Evolutionary conservation across 1,139 yeast species (phyloP), one percentile per base, ranked within the genome.

Genomic region (Candida frijolesensis): DNA sequence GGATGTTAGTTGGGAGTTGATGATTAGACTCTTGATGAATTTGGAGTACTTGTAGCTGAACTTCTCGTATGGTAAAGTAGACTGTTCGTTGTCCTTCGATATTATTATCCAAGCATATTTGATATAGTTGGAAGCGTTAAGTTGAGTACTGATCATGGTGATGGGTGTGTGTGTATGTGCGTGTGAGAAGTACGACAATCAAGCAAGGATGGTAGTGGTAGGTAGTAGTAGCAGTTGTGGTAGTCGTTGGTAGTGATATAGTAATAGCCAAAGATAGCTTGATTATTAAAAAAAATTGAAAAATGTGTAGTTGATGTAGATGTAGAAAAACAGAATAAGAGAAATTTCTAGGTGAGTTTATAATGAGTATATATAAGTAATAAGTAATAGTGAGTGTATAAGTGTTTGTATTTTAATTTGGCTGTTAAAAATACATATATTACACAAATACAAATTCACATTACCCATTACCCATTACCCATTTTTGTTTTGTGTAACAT

Each of bases 1-100:
- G 4, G 58, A 49, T 4, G 70, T 51, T 38, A 73, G 54, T 54
- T 72, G 76, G 14, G 74, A 67, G 46, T 65, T 61, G 45, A 59
- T 52, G 10, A 69, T 59, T 33, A 68, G 54, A 46, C 56, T 56
- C 33, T 51, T 52, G 45, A 67, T 47, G 51, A 61, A 67, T 25
- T 47, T 49, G 33, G 60, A 56, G 55, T 66, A 65, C 47, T 57
- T 62, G 41, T 49, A 48, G 45, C 50, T 52, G 50, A 65, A 66
- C 32, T 55, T 54, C 9, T 49, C 47, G 29, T 47, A 54, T 15
- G 51, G 48, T 25, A 56, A 43, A 15, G 29, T 30, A n/a, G 43
- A 32, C 7, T 40, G 40, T 2, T 35, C 39, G 3, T 41, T 42
- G 3, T 41, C 46, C 25, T 42, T 40, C 9, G 56, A 52, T 49